Percentiles rank a stretch among this genome's conserved stretches.
Conservation (phyloP, 2,329 filamentous ascomycete genomes). For the Beauveria medogensis region DNA sequence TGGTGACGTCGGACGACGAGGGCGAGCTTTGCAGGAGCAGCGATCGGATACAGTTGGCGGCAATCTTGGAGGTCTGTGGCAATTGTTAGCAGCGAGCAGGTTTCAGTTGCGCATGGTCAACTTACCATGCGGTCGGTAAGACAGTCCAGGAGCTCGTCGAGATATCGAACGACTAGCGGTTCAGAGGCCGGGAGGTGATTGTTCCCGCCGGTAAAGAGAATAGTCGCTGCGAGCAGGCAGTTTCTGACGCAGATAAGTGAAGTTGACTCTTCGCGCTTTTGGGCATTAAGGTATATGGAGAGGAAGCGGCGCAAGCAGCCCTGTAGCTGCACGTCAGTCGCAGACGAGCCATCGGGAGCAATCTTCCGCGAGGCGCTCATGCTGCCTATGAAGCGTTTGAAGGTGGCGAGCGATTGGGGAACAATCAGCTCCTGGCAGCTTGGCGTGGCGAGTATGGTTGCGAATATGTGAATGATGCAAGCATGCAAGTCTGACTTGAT, state of each 20-base stretch:
- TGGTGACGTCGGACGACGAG: slow-evolving; percentile 59
- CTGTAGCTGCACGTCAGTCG: slow-evolving; percentile 62
- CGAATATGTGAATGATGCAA: slow-evolving; percentile 94
- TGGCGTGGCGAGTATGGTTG: slow-evolving; percentile 81
- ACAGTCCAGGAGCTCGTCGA: slow-evolving; percentile 79
- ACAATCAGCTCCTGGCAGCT: slow-evolving; percentile 79
- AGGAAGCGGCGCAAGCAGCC: slow-evolving; percentile 78
- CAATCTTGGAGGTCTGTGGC: slow-evolving; percentile 70
- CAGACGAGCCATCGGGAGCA: slow-evolving; percentile 33
- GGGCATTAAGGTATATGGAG: slow-evolving; percentile 66
- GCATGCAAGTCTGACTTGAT: slow-evolving; percentile 95
- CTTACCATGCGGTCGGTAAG: slow-evolving; percentile 70
- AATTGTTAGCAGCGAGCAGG: slow-evolving; percentile 15
- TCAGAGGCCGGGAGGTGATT: slow-evolving; percentile 69
- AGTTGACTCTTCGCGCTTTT: slow-evolving; percentile 65
- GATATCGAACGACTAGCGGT: slow-evolving; percentile 62
- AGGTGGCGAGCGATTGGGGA: slow-evolving; percentile 79
- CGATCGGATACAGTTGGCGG: slow-evolving; percentile 81
- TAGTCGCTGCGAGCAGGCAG: slow-evolving; percentile 76
- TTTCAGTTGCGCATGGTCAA: slow-evolving; percentile 18
- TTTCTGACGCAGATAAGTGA: slow-evolving; percentile 90
- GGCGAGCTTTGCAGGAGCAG: slow-evolving; percentile 61
- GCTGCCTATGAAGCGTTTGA: slow-evolving; percentile 81
- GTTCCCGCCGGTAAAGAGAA: slow-evolving; percentile 75
- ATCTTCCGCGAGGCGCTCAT: slow-evolving; percentile 46